Base-by-base conservation (phyloP, 345 rosid species). In the Bruguiera parviflora region DNA sequence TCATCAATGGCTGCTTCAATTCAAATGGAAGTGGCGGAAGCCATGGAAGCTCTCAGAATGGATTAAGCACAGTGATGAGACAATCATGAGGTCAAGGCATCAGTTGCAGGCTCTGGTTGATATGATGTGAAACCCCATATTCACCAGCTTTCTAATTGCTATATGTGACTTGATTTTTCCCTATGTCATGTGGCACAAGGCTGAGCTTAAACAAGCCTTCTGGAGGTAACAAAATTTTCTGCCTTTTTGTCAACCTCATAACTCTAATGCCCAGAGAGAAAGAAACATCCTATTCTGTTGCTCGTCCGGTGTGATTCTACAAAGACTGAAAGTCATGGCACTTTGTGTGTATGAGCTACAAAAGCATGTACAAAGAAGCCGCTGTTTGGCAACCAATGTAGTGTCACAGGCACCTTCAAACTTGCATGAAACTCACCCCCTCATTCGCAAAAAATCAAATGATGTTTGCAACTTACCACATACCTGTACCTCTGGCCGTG, bases 11-110 rank as follows among this genome's bases (percentile, higher is more conserved):
- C 68, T 73, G 28, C 56, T 68, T 15, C 77, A 73, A 62, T 73
- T 73, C 66, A 73, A 67, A 67, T 73, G 77, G 77, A 73, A 73
- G 31, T 73, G 77, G 77, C 72, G 68, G 68, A 73, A 73, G 64
- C 77, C 77, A 55, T 73, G 77, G 77, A 73, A 68, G 61, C 68
- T 73, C 22, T 68, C 72, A 21, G 77, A 73, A 56, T 61, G 55
- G 68, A 73, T 73, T 43, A 73, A 68, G 56, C 77, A 67, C 33
- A 63, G 77, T 15, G 72, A 73, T 29, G 68, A 63, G 58, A 73
- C 72, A 37, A 73, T 73, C 25, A 73, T 68, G 65, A 67, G 72
- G 18, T 52, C 72, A 6, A 73, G 60, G 66, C 68, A 61, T 56
- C 65, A 64, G 5, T 8, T 59, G 16, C 77, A 67, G 71, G 43